Percentiles rank a stretch among this genome's conserved stretches.
These are phyloP conservation scores for Russula foetens DNA, from an alignment of 768 basidiomycete species.

Conservation along the genomic window DNA sequence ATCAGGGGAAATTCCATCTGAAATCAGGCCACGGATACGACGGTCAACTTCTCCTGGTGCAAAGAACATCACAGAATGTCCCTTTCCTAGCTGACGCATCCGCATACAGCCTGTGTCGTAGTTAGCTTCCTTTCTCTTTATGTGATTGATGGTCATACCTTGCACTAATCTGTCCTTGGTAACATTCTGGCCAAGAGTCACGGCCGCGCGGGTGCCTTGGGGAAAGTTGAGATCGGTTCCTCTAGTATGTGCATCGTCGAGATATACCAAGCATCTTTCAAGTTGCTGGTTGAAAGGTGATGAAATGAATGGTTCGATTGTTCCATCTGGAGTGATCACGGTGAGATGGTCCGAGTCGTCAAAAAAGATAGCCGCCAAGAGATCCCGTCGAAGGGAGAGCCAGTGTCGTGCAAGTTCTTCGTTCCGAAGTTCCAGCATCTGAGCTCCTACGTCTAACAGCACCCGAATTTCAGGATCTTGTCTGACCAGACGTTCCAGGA, in stretches of 20 bases:
- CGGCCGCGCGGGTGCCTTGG: slow-evolving; percentile 32
- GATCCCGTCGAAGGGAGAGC: slow-evolving; percentile 27
- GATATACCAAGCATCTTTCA: slow-evolving; percentile 37
- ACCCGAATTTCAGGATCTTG: slow-evolving; percentile 37
- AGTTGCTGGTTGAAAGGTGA: slow-evolving; percentile 34
- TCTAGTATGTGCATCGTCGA: slow-evolving; percentile 46
- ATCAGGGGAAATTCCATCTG: background rate
- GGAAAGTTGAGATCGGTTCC: slow-evolving; percentile 50
- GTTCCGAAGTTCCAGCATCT: slow-evolving; percentile 45
- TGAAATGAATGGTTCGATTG: slow-evolving; percentile 29
- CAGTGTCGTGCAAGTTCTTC: slow-evolving; percentile 33
- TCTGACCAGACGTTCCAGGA: slow-evolving; percentile 27
- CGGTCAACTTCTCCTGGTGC: slow-evolving; percentile 12
- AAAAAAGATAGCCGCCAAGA: slow-evolving; percentile 38
- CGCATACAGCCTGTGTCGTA: slow-evolving; percentile 14
- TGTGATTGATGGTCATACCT: slow-evolving; percentile 27
- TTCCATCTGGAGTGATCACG: slow-evolving; percentile 32
- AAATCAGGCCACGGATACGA: slow-evolving; percentile 2
- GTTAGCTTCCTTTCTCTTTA: background rate
- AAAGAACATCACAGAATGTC: slow-evolving; percentile 16
- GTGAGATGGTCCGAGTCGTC: slow-evolving; percentile 28
- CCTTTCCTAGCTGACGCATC: slow-evolving; percentile 16
- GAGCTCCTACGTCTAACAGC: slow-evolving; percentile 48
- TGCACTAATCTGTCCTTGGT: slow-evolving; percentile 46
- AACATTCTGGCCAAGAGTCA: slow-evolving; percentile 43